phyloP scores from a whole-genome alignment of 192 early-diverging fungal species.

The Backusella tuberculispora region DNA sequence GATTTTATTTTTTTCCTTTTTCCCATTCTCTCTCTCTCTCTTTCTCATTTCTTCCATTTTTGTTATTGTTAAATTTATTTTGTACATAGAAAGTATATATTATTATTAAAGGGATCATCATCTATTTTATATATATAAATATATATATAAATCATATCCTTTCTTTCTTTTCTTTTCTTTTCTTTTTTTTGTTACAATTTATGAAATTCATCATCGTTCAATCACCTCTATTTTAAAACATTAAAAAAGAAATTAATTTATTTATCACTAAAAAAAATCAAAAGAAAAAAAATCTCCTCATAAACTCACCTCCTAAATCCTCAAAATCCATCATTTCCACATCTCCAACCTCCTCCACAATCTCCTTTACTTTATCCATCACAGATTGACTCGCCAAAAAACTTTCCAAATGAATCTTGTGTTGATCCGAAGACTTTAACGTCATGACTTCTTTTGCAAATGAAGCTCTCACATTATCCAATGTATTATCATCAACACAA shows the following conservation, averaged over 20 bases:
- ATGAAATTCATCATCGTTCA: too few relatives aligned
- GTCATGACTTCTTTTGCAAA: background rate
- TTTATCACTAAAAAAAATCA: background rate
- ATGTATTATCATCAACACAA: constrained; percentile 19
- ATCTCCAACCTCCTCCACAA: background rate
- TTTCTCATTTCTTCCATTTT: too few relatives aligned
- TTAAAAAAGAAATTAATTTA: too few relatives aligned
- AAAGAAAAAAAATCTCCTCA: background rate
- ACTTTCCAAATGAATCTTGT: constrained; percentile 31
- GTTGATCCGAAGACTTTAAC: background rate
- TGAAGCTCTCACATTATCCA: background rate
- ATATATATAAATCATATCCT: too few relatives aligned
- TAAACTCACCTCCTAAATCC: constrained; percentile 29
- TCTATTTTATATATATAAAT: too few relatives aligned
- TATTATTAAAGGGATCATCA: too few relatives aligned
- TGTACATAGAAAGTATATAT: too few relatives aligned
- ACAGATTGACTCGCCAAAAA: constrained; percentile 12
- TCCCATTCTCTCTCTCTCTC: too few relatives aligned
- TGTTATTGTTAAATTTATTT: too few relatives aligned
- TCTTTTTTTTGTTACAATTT: too few relatives aligned
- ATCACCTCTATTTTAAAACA: too few relatives aligned
- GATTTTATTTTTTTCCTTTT: background rate
- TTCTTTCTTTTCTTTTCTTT: too few relatives aligned
- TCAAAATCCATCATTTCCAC: constrained; percentile 21
- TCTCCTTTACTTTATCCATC: background rate